These are phyloP conservation scores for Colletotrichum plurivorum DNA, from an alignment of 2,329 filamentous ascomycete species.

Conservation along the genomic window DNA sequence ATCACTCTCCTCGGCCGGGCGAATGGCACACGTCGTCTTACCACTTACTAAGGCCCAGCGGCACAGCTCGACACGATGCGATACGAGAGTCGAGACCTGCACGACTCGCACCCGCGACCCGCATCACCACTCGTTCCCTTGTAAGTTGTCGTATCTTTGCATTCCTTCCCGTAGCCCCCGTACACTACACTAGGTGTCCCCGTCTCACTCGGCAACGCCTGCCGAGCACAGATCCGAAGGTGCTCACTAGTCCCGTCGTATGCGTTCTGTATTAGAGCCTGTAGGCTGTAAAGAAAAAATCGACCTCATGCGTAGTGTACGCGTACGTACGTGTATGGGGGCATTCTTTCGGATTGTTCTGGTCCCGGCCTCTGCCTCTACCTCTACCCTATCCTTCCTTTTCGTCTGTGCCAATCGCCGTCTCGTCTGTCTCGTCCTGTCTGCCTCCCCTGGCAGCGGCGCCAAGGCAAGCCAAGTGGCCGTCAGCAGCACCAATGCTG, in stretches of 20 bases:
- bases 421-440: conserved; percentile 19
- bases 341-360: no score
- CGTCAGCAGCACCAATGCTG: conserved; percentile 19
- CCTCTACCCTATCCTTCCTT: neutral
- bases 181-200: neutral
- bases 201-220: conserved; percentile 23
- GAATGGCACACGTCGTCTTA: conserved; percentile 10
- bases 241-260: conserved; percentile 19
- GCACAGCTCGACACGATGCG: conserved; percentile 13
- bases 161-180: conserved; percentile 4
- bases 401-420: conserved; percentile 20
- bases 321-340: neutral
- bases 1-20: no score
- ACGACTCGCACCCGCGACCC: neutral
- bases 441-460: conserved; percentile 13
- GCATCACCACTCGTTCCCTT: no score
- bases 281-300: neutral
- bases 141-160: neutral
- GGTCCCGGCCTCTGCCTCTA: neutral
- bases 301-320: neutral
- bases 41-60: conserved; percentile 2
- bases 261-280: neutral
- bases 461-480: conserved; percentile 20
- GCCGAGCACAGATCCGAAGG: conserved; percentile 19
- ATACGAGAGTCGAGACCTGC: conserved; percentile 20